Base-by-base conservation (phyloP, 2,329 filamentous ascomycete genomes). In the Colletotrichum paranaense region DNA sequence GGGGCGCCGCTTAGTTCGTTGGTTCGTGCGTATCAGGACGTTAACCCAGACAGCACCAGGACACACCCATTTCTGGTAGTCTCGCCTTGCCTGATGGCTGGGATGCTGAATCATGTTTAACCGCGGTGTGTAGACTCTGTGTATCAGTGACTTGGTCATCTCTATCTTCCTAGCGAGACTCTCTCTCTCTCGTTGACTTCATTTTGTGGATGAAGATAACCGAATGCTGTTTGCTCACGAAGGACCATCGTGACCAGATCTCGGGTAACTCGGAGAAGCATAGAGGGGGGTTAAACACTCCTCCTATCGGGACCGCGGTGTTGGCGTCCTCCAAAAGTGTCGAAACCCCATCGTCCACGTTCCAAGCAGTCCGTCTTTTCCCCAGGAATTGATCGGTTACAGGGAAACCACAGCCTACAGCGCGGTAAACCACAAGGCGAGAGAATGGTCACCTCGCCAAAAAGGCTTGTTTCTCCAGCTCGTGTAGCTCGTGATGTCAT, bases 11-110 rank as follows among this genome's bases (percentile, higher is more conserved):
- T n/a, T 60, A 55, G 66, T 69, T 64, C 70, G 67, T 72, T 60
- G 70, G 66, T 69, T 69, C 70, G 67, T 72, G 69, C 69, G 66
- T 69, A 64, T 72, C 66, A 35, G 38, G 52, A 30, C n/a, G 14
- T 22, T 22, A 49, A 49, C 19, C 42, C 42, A 22, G 42, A 9
- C 42, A 22, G 42, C 42, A 42, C 16, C 19, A 62, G 28, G 56
- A 35, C 56, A 32, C 56, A 38, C 56, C 42, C 19, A 24, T 28
- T 49, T 49, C 19, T 26, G 38, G 19, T 38, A 8, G 6, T 46
- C 35, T 12, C 4, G 24, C 7, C 24, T 24, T 38, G 11, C 11
- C 42, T 46, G 42, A 12, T 16, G 14, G 12, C 57, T 12, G 14
- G 49, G 66, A 28, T 46, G 24, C 28, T 73, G 70, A 73, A 69